These are phyloP conservation scores for Phytophthora megakarya DNA, from an alignment of 352 stramenopile species.

Conservation along the genomic window DNA sequence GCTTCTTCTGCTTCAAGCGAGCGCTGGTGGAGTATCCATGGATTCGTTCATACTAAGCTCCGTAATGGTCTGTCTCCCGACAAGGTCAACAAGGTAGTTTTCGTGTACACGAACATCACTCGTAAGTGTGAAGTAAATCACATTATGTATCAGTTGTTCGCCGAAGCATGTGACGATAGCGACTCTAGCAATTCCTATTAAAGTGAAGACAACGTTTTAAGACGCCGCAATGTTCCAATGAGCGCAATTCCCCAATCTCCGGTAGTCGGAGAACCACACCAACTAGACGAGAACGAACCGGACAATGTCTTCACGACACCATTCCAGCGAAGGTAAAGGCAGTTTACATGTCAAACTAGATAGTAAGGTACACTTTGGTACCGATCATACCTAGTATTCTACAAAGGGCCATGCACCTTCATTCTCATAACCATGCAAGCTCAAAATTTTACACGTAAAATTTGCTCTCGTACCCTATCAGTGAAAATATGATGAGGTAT, in stretches of 20 bases:
- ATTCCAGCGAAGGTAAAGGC: no score
- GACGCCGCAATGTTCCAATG: no score
- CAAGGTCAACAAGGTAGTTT: conserved; percentile 25
- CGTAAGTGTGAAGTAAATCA: conserved; percentile 11
- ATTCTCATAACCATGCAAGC: no score
- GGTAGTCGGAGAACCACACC: no score
- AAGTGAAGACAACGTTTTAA: background rate
- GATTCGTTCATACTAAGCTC: conserved; percentile 21
- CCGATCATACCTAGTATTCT: no score
- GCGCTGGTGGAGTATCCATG: conserved; percentile 25
- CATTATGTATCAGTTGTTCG: conserved; percentile 25
- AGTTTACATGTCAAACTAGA: no score
- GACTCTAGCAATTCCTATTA: conserved; percentile 6
- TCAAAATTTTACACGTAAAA: no score
- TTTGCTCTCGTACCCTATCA: conserved; percentile 9
- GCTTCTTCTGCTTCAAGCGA: conserved; percentile 28
- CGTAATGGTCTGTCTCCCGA: conserved; percentile 20
- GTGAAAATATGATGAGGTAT: background rate
- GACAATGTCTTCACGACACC: no score
- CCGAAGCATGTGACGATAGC: conserved; percentile 8
- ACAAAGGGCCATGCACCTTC: no score
- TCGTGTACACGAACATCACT: conserved; percentile 25
- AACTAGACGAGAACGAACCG: no score
- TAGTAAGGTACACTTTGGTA: no score
- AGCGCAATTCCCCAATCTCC: no score